Evolutionary conservation across 2,329 filamentous ascomycete genomes (phyloP).

Genomic region (Phaeosphaeriaceae sp.): DNA sequence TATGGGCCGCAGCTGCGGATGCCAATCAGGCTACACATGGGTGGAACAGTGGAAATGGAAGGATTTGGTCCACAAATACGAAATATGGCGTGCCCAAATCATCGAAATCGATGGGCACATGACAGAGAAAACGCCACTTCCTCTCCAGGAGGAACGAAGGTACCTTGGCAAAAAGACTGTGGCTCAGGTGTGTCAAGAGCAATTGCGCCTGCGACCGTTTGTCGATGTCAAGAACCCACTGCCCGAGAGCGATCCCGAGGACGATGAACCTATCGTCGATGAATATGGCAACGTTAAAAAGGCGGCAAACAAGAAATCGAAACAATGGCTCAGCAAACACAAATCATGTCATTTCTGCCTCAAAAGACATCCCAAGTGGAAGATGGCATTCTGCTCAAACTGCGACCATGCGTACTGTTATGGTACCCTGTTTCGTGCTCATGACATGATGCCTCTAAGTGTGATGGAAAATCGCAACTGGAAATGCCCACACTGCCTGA

Average conservation of each 20-base stretch:
- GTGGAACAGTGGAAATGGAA: slow-evolving; percentile 92
- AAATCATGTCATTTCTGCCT: slow-evolving; percentile 81
- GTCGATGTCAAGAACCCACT: slow-evolving; percentile 75
- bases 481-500: slow-evolving; percentile 86
- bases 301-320: slow-evolving; percentile 65
- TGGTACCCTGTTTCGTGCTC: slow-evolving; percentile 88
- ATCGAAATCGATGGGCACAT: slow-evolving; percentile 73
- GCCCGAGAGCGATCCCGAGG: slow-evolving; percentile 52
- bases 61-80: slow-evolving; percentile 77
- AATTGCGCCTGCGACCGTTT: slow-evolving; percentile 79
- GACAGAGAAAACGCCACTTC: slow-evolving; percentile 69
- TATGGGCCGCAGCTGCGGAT: slow-evolving; percentile 94
- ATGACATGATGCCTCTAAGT: slow-evolving; percentile 84
- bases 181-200: slow-evolving; percentile 93
- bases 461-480: slow-evolving; percentile 82
- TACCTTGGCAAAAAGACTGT: slow-evolving; percentile 76
- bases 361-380: slow-evolving; percentile 81
- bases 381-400: slow-evolving; percentile 78
- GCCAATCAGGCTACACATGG: slow-evolving; percentile 85
- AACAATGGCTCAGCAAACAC: slow-evolving; percentile 58
- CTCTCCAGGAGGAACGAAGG: slow-evolving; percentile 72
- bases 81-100: slow-evolving; percentile 80
- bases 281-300: slow-evolving; percentile 69
- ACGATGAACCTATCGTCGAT: slow-evolving; percentile 65
- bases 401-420: slow-evolving; percentile 87